Base-by-base conservation (phyloP, 352 stramenopile genomes). In the Pythium aquatile region DNA sequence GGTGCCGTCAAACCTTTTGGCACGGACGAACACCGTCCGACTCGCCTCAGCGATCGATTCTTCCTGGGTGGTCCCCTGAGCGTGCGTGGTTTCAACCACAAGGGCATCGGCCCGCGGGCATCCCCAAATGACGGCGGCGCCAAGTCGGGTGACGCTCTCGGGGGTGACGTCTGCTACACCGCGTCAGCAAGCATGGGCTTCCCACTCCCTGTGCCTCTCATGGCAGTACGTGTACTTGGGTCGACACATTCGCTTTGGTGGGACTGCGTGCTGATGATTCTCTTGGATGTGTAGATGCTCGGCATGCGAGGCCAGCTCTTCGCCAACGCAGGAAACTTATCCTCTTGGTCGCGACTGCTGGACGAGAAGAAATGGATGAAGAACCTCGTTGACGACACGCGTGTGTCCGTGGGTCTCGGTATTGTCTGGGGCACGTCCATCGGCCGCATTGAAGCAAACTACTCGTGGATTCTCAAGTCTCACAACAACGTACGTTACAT, bases 1-100 rank as follows among this genome's bases (percentile, higher is more conserved):
- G 85, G 86, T 32, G 85, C 77, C 14, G 74, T 93, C 52, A 92
- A 93, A 66, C 90, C 79, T n/a, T 93, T 90, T 59, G 81, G 83
- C n/a, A 68, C 54, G 48, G 83, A 92, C 52, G 72, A 88, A 55
- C 69, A 81, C 58, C 85, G 82, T n/a, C 84, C 86, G 14, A 85
- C 88, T n/a, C 83, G 86, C 24, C 91, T 98, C 53, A 97, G 88
- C 69, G 91, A 98, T 65, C 86, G 91, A 13, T 98, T 97, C 65
- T 96, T 97, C 75, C 65, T 98, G 29, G 91, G 91, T 8, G 91
- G 91, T 0, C 89, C 90, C 2, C 87, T 97, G 76, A 95, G 63
- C 35, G 76, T 98, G 52, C 87, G 91, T 44, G 91, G 91, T 17
- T 98, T 98, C 64, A 91, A 96, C 66, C 78, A 96, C 75, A 94